Base-by-base conservation (phyloP, 768 basidiomycete genomes). In the Russula dissimulans region DNA sequence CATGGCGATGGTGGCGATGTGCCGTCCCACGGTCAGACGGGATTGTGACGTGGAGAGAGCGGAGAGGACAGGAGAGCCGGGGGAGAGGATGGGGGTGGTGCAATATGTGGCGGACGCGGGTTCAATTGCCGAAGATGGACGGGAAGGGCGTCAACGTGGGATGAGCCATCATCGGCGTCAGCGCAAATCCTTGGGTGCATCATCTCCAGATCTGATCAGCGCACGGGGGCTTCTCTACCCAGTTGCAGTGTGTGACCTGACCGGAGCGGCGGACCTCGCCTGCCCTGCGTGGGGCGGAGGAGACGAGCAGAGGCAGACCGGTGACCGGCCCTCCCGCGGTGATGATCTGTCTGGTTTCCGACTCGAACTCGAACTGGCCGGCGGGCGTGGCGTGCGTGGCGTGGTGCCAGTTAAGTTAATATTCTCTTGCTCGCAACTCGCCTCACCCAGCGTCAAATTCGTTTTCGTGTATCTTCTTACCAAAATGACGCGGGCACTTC, bases 201-300 rank as follows among this genome's bases (percentile, higher is more conserved):
- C 61, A 62, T 57, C 56, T 54, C 56, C 56, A 57, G 61, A 62
- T 62, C 61, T 57, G 61, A 62, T 62, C 61, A 62, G 61, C 61
- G 61, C 50, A 61, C 15, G 15, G 5, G 38, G 36, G 55, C 60
- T 50, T 56, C 45, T 31, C n/a, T 4, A 29, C 15, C 31, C 34
- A 10, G 1, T 36, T 10, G 22, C 1, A 26, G 7, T 36, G 34
- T 36, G 34, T 36, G 34, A 45, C 47, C 57, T 36, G 34, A 45
- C 47, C 57, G 57, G 48, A 39, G 26, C 41, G 36, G 46, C 55
- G 55, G 55, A 56, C 57, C 57, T 57, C 56, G 56, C 48, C 50
- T 57, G 39, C 45, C 48, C 12, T 38, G 38, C 46, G 17, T 48
- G 46, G 31, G 15, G 29, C 26, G 29, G 14, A 6, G 14, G 29